Base-by-base conservation (phyloP, 2,329 filamentous ascomycete genomes). In the Diplodia sapinea region DNA sequence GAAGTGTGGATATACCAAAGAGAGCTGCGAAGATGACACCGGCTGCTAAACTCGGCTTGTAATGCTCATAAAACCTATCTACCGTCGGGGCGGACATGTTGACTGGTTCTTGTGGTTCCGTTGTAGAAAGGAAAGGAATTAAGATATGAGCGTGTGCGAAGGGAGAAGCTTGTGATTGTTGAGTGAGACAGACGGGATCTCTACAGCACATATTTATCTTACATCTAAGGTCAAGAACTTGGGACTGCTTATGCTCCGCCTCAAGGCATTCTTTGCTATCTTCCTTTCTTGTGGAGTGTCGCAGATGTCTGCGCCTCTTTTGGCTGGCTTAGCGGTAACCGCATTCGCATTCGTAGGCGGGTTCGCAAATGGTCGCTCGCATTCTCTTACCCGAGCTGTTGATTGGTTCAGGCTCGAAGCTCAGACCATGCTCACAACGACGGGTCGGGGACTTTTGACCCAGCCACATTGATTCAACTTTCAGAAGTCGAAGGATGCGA, bases 1-100 rank as follows among this genome's bases (percentile, higher is more conserved):
- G 56, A 0, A 72, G 23, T 0, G 81, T 76, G 13, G 70, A 43
- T 9, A 72, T 11, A 33, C 68, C 61, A 70, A 78, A 77, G 29
- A 74, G 69, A 23, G 76, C 63, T 63, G 70, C 66, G 69, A 76
- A 75, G 61, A 77, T 71, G 50, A 75, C 68, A 3, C 73, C 74
- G 15, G 72, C 73, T 2, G 71, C 68, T 40, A 76, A 66, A 6
- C 74, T 74, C 15, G 76, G 76, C 1, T 70, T 59, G 62, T 78
- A 78, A n/a, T 47, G 43, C 7, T 47, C n/a, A 15, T 47, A 47
- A 4, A 20, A 47, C 17, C 7, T 17, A n/a, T 47, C 43, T 7
- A 17, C 20, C 2, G 15, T n/a, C 15, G 38, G 17, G 38, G 38
- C 13, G 15, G 43, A 8, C 43, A 47, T 47, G 17, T 47, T 20